Conservation (phyloP, 768 basidiomycete genomes). For the Tylopilus cervinicoccineus region DNA sequence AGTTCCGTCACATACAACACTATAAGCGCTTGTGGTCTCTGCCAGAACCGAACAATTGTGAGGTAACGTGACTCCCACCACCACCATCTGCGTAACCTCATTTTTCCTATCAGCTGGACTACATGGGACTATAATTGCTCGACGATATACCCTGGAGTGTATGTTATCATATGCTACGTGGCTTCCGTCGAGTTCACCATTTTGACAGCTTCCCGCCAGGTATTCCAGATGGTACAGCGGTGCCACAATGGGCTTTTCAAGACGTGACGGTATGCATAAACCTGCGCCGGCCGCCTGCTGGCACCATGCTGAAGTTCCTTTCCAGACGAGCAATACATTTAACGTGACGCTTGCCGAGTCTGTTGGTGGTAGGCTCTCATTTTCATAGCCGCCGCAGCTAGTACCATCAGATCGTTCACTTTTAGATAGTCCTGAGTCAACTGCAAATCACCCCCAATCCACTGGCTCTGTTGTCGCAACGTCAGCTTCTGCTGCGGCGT, state of each 20-base stretch:
- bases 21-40: conserved; percentile 53
- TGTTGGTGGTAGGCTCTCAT: background rate
- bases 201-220: conserved; percentile 38
- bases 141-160: conserved; percentile 28
- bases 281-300: background rate
- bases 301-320: conserved; percentile 6
- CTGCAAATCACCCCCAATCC: conserved; percentile 21
- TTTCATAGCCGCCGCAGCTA: too few relatives aligned
- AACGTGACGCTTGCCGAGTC: background rate
- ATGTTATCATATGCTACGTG: background rate
- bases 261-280: conserved; percentile 42
- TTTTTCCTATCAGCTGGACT: conserved; percentile 40
- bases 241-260: conserved; percentile 62
- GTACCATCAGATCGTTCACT: background rate
- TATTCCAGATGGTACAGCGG: conserved; percentile 45
- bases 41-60: conserved; percentile 43
- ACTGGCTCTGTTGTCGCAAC: conserved; percentile 16
- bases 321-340: conserved; percentile 17
- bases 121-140: conserved; percentile 48
- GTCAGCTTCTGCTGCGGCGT: background rate
- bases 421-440: background rate
- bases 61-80: conserved; percentile 22
- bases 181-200: background rate
- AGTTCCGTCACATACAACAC: conserved; percentile 53
- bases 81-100: background rate